phyloP scores from a whole-genome alignment of 768 basidiomycete species.

The Paxillus ammoniavirescens region DNA sequence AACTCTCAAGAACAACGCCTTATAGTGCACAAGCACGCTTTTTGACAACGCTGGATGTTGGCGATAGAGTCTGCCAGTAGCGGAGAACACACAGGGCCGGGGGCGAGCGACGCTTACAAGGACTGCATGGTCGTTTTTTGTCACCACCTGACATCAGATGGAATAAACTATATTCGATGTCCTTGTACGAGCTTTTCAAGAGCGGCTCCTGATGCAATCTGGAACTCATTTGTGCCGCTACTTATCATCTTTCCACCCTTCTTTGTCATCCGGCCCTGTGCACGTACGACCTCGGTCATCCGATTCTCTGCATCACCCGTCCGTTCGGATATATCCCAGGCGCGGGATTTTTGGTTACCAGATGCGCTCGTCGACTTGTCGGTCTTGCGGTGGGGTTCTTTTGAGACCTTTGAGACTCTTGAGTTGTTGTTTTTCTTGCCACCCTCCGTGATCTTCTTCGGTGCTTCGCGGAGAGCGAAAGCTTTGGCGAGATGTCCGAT shows the following conservation, averaged over 20 bases:
- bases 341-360: slow-evolving; percentile 21
- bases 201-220: slow-evolving; percentile 63
- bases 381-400: slow-evolving; percentile 2
- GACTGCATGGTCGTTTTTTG: not conserved
- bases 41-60: no score
- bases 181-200: slow-evolving; percentile 56
- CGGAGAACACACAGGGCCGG: no score
- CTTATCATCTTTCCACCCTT: slow-evolving; percentile 74
- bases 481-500: slow-evolving; percentile 93
- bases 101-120: no score
- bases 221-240: slow-evolving; percentile 72
- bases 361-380: slow-evolving; percentile 3
- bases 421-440: slow-evolving; percentile 15
- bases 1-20: no score
- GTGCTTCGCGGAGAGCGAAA: slow-evolving; percentile 87
- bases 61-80: no score
- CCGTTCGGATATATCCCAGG: slow-evolving; percentile 38
- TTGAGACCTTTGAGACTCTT: not conserved
- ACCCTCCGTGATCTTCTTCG: slow-evolving; percentile 37
- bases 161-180: slow-evolving; percentile 7
- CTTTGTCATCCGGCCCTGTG: slow-evolving; percentile 79
- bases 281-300: slow-evolving; percentile 84
- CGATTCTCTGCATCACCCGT: slow-evolving; percentile 65
- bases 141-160: not conserved
- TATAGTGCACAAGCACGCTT: no score